These are phyloP conservation scores for Populus hybrid DNA, from an alignment of 441 rosid species.

Conservation along the genomic window DNA sequence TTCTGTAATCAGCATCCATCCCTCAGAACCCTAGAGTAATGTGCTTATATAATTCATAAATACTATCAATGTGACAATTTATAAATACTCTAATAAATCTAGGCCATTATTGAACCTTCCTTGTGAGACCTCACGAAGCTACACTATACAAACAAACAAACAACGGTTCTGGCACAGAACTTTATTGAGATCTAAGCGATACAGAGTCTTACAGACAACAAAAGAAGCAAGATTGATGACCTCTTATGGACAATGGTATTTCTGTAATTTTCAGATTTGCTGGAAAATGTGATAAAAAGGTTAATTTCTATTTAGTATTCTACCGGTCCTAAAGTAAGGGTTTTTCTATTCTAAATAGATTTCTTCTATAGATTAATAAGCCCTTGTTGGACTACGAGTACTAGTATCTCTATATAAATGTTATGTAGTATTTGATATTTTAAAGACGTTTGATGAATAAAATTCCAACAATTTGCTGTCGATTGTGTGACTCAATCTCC, in stretches of 20 bases:
- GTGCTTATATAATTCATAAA: not conserved
- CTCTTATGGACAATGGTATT: not conserved
- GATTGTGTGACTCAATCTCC: not conserved
- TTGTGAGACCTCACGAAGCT: not conserved
- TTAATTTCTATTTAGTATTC: not conserved
- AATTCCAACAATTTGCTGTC: not conserved
- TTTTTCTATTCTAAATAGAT: too few species aligned
- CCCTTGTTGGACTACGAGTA: not conserved
- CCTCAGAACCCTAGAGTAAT: not conserved
- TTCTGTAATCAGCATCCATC: not conserved
- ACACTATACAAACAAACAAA: not conserved
- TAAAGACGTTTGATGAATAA: not conserved
- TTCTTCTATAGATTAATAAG: not conserved
- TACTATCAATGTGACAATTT: not conserved
- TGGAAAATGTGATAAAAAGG: not conserved
- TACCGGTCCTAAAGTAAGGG: not conserved
- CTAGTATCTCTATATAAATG: not conserved
- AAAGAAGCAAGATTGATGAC: not conserved
- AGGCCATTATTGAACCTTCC: not conserved
- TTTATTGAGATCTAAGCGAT: not conserved
- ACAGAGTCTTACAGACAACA: not conserved
- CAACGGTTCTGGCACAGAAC: not conserved
- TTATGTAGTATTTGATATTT: not conserved
- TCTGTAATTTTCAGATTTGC: not conserved
- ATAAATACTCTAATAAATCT: not conserved